A percentile compares a stretch with the other conserved stretches of the same genome.
These are phyloP conservation scores for Lentinula raphanica DNA, from an alignment of 768 basidiomycete genomes.

Conservation along the genomic window DNA sequence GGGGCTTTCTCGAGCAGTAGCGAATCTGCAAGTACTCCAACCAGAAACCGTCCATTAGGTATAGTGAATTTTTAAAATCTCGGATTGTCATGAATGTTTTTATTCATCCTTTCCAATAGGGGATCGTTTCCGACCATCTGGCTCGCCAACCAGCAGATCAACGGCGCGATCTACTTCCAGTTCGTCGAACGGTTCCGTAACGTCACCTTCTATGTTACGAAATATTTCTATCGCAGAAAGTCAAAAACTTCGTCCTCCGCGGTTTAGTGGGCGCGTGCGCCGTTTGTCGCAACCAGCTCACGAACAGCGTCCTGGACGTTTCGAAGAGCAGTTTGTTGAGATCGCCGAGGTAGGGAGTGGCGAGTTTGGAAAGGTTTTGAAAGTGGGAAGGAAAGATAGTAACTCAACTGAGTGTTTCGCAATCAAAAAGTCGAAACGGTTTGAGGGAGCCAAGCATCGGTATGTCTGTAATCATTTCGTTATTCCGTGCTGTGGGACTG, in stretches of 20 bases:
- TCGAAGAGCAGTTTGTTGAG: conserved; percentile 77
- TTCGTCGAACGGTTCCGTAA: conserved; percentile 49
- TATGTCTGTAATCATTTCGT: conserved; percentile 34
- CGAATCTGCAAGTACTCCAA: conserved; percentile 62
- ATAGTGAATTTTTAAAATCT: conserved; percentile 16
- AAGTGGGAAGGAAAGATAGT: conserved; percentile 64
- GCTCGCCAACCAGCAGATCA: conserved; percentile 38
- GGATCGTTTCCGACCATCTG: conserved; percentile 39
- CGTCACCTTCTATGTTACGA: conserved; percentile 40
- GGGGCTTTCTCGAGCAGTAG: conserved; percentile 78
- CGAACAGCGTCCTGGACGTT: conserved; percentile 51
- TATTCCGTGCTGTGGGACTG: conserved; percentile 2
- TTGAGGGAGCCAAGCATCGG: conserved; percentile 89
- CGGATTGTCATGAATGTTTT: no score
- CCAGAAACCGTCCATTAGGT: conserved; percentile 49
- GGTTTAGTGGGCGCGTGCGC: conserved; percentile 16
- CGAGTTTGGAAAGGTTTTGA: conserved; percentile 91
- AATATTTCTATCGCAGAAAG: conserved; percentile 18
- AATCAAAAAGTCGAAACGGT: conserved; percentile 90
- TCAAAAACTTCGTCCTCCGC: conserved; percentile 16
- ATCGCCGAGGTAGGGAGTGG: conserved; percentile 83
- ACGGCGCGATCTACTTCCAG: conserved; percentile 50
- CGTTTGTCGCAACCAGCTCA: conserved; percentile 38
- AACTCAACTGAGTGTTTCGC: conserved; percentile 60
- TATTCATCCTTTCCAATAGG: conserved; percentile 31